Conservation (phyloP, 1,284 basidiomycete species). For the Ustilago tritici region DNA sequence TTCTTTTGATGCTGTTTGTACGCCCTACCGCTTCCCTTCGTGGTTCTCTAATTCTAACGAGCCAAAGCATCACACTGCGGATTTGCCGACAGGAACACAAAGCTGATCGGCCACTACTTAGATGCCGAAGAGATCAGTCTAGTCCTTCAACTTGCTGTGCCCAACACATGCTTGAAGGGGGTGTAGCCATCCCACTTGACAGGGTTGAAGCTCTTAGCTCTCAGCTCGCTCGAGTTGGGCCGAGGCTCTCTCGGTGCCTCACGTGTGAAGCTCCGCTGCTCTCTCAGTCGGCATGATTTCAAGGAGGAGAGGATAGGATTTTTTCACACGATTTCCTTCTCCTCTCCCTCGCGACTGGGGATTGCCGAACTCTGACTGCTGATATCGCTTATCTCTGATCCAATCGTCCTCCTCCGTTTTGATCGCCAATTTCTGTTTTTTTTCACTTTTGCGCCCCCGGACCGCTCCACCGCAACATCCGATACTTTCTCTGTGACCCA, state of each 20-base stretch:
- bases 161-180: not conserved
- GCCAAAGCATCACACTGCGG: not conserved
- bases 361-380: slow-evolving; percentile 6
- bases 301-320: not conserved
- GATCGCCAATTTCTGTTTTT: not conserved
- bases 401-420: slow-evolving; percentile 11
- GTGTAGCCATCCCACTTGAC: not conserved
- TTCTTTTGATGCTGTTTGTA: not conserved
- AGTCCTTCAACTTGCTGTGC: not conserved
- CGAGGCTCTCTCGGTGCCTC: not conserved
- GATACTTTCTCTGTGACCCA: not conserved
- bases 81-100: not conserved
- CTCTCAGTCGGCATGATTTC: not conserved
- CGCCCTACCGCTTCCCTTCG: not conserved
- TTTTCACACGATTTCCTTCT: slow-evolving; percentile 8
- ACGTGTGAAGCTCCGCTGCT: slow-evolving; percentile 4
- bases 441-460: not conserved
- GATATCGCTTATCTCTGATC: slow-evolving; percentile 25
- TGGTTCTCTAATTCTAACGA: not conserved
- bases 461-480: slow-evolving; percentile 2
- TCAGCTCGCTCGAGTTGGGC: not conserved
- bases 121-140: not conserved
- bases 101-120: not conserved
- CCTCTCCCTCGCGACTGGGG: not conserved
- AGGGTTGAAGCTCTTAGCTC: not conserved